Base-by-base conservation (phyloP, 768 basidiomycete genomes). In the Cubamyces lactineus region DNA sequence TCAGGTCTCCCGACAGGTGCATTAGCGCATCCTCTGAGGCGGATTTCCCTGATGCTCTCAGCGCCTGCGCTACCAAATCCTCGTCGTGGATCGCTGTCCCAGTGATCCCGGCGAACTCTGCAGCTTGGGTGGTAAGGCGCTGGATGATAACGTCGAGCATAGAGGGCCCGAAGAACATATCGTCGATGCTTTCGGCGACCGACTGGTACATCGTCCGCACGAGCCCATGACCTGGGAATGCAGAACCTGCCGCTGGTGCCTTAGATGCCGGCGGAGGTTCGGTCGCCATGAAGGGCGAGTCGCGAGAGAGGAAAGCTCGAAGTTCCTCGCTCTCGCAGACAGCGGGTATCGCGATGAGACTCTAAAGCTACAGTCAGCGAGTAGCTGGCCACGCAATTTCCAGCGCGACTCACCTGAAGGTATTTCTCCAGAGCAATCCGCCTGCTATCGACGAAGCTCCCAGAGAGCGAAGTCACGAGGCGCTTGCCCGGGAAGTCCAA, bases 81-180 rank as follows among this genome's bases (percentile, higher is more conserved):
- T 95, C 93, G 67, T 94, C 92, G 66, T 87, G 84, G 26, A 92
- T 78, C 0, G 85, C 89, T 2, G 87, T 86, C 9, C 90, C 92
- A 13, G 85, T 88, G 56, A 94, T 86, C 1, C 93, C 94, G 2
- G 88, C 89, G 62, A 95, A 86, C 70, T 95, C 92, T 11, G 92
- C 92, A 0, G 92, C 94, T 74, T 98, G 95, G 30, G 87, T 84
- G 0, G 90, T 93, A 17, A 98, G 84, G 2, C 94, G 86, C 68
- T 93, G 89, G 45, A 96, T 92, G 83, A 96, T 91, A 47, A 96
- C 89, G 71, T 98, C 95, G 46, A 98, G 76, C 93, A 97, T 95
- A 0, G 94, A 95, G 2, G 92, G 96, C 2, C 93, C 95, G 66
- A 96, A 94, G 75, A 96, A 89, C 84, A 97, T 93, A 74, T 98